Base-by-base conservation (phyloP, 1,139 yeast genomes). In the Nakaseomyces nivariensis region DNA sequence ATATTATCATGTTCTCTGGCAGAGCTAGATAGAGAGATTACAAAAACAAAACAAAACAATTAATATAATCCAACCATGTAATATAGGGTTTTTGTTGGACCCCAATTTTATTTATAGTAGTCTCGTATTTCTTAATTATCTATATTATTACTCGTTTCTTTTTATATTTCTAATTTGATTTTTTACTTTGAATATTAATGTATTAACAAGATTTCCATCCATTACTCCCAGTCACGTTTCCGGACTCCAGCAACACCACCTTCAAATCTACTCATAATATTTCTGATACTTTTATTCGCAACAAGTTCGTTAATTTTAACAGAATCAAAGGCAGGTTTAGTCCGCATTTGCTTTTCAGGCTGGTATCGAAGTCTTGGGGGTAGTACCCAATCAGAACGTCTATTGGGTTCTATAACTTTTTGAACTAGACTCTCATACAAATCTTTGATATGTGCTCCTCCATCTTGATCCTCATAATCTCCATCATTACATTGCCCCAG, bases 331-430 rank as follows among this genome's bases (percentile, higher is more conserved):
- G 55, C 55, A 22, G 63, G 64, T 48, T 63, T 65, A 5, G 67
- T 61, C 8, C 61, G 61, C 47, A 60, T 55, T 44, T 62, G 64
- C 50, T 64, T 65, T 45, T 64, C 69, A 8, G 67, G 66, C 3
- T 62, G 57, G 45, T 60, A 65, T 33, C 62, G 56, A 17, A 54
- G 47, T 48, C 56, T 59, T 9, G 66, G 61, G 8, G 67, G 66
- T 37, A 66, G 50, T 4, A 66, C 51, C 63, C 67, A 62, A 51
- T 66, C 69, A 7, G 69, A 66, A 42, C 69, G 56, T 52, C 69
- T 56, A 13, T 53, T 55, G 8, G 69, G 69, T 6, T 54, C 55
- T 24, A 46, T 48, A 5, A 59, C 51, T 48, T 66, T 66, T 1
- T 62, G 57, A 2, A 66, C 65, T 25, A 64, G 48, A 7, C 58